Conservation (phyloP, 371 early-diverging fungal genomes). For the Mortierella sp. region DNA sequence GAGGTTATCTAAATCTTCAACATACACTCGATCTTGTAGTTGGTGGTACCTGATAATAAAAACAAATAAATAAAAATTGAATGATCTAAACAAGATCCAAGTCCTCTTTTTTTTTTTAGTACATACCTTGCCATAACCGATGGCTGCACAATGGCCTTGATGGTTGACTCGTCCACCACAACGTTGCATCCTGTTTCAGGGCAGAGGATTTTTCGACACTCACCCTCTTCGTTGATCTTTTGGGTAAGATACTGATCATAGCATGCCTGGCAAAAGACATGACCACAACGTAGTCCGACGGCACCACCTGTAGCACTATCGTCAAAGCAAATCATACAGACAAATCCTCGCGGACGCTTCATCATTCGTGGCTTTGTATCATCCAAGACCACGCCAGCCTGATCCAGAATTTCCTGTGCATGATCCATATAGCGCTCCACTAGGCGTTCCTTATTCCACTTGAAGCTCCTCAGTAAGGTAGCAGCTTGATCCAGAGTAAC, state of each 20-base stretch:
- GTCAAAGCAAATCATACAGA: constrained; percentile 92
- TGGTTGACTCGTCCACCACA: constrained; percentile 85
- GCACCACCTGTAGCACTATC: constrained; percentile 71
- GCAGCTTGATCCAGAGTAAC: constrained; percentile 70
- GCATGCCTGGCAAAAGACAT: constrained; percentile 89
- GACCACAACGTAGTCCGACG: constrained; percentile 84
- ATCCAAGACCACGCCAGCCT: constrained; percentile 81
- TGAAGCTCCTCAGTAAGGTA: constrained; percentile 82
- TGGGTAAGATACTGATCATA: constrained; percentile 85
- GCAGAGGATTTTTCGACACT: constrained; percentile 88
- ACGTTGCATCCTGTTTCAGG: constrained; percentile 81
- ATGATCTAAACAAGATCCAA: too few species aligned
- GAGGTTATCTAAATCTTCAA: constrained; percentile 84
- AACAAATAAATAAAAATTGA: too few species aligned
- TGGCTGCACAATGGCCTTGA: constrained; percentile 71
- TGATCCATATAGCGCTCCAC: constrained; percentile 91
- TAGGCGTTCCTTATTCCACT: constrained; percentile 94
- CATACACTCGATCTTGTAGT: constrained; percentile 88
- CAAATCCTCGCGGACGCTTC: constrained; percentile 64
- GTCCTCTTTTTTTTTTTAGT: constrained; percentile 23
- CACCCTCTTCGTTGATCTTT: constrained; percentile 92
- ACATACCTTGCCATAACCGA: constrained; percentile 65
- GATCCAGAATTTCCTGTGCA: constrained; percentile 73
- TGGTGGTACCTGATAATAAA: constrained; percentile 78
- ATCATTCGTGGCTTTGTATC: constrained; percentile 34